Base-by-base conservation (phyloP, 345 rosid genomes). In the Laguncularia racemosa region DNA sequence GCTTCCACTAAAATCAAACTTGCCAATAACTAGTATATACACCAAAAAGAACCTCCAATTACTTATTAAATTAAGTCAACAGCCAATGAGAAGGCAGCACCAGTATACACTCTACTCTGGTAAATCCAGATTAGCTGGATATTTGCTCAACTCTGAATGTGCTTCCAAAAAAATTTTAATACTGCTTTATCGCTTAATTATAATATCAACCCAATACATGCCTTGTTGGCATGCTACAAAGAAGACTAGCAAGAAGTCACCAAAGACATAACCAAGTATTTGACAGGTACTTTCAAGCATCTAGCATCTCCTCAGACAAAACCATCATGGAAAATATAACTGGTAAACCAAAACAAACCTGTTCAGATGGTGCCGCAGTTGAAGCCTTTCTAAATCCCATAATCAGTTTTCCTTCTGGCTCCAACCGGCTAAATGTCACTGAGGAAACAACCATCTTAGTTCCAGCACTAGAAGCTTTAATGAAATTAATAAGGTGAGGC, bases 371-470 rank as follows among this genome's bases (percentile, higher is more conserved):
- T 38, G 69, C 78, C 69, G 84, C 67, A 49, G 76, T 60, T 48
- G 89, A 67, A 43, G 97, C 91, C 82, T 93, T 93, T 70, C 97
- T 85, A 74, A 77, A 89, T 67, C 95, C 99, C 96, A 93, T 87
- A 54, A 93, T 78, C 71, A 93, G 70, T 71, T 87, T 93, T 68
- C 95, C 90, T 77, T 86, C 91, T 18, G 99, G 99, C 70, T 89
- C 99, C 60, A 82, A 59, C 52, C 99, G 84, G 72, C 91, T 89
- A 71, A 93, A 93, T 45, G 95, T 85, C 55, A 93, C 99, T 93
- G 80, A 50, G 53, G 56, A 69, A 73, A 71, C 43, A 33, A 33
- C 40, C 40, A 33, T 33, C 40, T 33, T 7, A 78, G 74, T 63
- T 49, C 20, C 61, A 67, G 23, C 50, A 48, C 40, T 5, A 14